Conservation (phyloP, 2,329 filamentous ascomycete species). For the Penicillium sp. region DNA sequence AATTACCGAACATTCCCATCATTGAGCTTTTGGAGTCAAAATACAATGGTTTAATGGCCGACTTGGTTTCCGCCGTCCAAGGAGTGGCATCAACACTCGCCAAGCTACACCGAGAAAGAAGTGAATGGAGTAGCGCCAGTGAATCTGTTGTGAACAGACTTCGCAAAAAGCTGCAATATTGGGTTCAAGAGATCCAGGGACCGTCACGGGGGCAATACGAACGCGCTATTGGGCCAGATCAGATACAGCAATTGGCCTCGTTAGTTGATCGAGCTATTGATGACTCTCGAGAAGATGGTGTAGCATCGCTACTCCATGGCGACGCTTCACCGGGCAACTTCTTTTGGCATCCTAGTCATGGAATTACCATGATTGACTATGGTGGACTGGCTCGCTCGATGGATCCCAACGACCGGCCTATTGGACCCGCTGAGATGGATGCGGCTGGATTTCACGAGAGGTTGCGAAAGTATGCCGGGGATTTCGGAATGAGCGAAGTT, state of each 20-base stretch:
- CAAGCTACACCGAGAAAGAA: background rate
- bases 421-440: conserved; percentile 3
- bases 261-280: background rate
- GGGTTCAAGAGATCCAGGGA: background rate
- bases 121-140: background rate
- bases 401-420: background rate
- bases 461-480: conserved; percentile 1
- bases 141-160: background rate
- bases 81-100: background rate
- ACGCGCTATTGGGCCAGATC: background rate
- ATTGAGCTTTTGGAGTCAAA: background rate
- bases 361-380: conserved; percentile 5
- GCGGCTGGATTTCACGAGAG: conserved; percentile 3
- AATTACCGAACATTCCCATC: background rate
- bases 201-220: background rate
- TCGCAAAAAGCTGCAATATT: background rate
- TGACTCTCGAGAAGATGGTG: background rate
- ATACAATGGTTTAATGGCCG: background rate
- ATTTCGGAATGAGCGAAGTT: conserved; percentile 4
- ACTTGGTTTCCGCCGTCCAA: background rate
- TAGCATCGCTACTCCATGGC: background rate
- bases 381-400: background rate
- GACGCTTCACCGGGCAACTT: conserved; percentile 1
- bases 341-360: background rate
- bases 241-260: background rate